phyloP scores from a whole-genome alignment of 2,329 filamentous ascomycete genomes.

The Fusarium scirpi region DNA sequence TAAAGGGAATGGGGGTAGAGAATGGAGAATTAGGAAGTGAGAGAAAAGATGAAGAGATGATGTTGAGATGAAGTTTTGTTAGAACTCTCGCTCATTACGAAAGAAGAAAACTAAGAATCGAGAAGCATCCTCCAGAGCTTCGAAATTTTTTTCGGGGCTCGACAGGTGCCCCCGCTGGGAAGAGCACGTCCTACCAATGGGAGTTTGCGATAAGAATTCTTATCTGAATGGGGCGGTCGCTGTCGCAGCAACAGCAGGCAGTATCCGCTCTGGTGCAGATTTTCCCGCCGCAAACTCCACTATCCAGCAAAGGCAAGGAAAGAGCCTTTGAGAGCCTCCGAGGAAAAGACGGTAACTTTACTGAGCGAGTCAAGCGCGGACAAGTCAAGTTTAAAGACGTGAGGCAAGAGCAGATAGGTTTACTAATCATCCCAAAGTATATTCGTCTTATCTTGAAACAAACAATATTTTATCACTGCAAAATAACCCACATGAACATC shows the following conservation, averaged over 20 bases:
- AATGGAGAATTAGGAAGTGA: constrained; percentile 16
- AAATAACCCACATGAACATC: not conserved
- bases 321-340: constrained; percentile 4
- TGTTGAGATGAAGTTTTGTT: constrained; percentile 34
- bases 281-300: constrained; percentile 38
- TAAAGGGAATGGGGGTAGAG: constrained; percentile 3
- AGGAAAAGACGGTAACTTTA: constrained; percentile 26
- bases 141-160: constrained; percentile 52
- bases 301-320: not conserved
- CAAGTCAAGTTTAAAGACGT: not conserved
- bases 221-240: constrained; percentile 47
- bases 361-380: constrained; percentile 2
- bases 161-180: constrained; percentile 34
- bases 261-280: constrained; percentile 43
- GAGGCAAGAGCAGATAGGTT: not conserved
- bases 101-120: constrained; percentile 42
- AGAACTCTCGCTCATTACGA: constrained; percentile 36
- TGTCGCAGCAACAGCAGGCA: constrained; percentile 51
- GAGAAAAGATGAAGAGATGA: constrained; percentile 28
- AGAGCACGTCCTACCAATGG: constrained; percentile 45
- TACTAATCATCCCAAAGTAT: not conserved
- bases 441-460: not conserved
- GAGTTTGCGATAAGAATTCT: constrained; percentile 46
- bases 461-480: not conserved
- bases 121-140: constrained; percentile 44